These are phyloP conservation scores for Fusarium luffae DNA, from an alignment of 2,329 filamentous ascomycete species.

Conservation along the genomic window DNA sequence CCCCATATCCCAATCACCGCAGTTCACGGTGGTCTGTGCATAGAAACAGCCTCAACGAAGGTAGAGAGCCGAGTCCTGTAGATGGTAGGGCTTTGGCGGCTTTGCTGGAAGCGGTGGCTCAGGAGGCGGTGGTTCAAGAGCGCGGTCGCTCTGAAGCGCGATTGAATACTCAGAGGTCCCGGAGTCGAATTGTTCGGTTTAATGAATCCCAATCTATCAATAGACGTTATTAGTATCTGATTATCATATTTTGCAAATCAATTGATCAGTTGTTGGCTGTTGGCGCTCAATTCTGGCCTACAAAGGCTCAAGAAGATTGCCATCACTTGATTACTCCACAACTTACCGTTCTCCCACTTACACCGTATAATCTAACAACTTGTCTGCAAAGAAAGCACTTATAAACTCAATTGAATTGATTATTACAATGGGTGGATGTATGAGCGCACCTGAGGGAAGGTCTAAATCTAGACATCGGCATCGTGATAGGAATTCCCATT, in stretches of 20 bases:
- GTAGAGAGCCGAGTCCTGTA: neutral
- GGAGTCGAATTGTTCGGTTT: neutral
- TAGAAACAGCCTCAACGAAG: neutral
- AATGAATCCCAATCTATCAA: neutral
- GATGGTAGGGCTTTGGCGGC: neutral
- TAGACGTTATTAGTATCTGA: neutral
- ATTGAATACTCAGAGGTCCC: neutral
- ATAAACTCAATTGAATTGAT: neutral
- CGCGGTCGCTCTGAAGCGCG: neutral
- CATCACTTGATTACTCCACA: neutral
- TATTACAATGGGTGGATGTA: conserved; percentile 18
- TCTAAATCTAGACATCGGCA: neutral
- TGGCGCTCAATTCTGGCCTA: neutral
- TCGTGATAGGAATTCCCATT: neutral
- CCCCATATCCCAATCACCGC: neutral
- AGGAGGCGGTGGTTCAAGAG: neutral
- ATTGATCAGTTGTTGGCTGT: neutral
- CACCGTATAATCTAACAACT: neutral
- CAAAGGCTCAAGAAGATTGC: neutral
- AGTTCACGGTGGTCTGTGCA: neutral
- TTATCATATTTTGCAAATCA: neutral
- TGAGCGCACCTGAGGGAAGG: conserved; percentile 1
- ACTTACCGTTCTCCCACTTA: neutral
- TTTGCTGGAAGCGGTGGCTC: neutral
- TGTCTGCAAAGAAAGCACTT: neutral